Evolutionary conservation across 1,284 basidiomycete genomes (phyloP).

Genomic region (Caloboletus firmus): DNA sequence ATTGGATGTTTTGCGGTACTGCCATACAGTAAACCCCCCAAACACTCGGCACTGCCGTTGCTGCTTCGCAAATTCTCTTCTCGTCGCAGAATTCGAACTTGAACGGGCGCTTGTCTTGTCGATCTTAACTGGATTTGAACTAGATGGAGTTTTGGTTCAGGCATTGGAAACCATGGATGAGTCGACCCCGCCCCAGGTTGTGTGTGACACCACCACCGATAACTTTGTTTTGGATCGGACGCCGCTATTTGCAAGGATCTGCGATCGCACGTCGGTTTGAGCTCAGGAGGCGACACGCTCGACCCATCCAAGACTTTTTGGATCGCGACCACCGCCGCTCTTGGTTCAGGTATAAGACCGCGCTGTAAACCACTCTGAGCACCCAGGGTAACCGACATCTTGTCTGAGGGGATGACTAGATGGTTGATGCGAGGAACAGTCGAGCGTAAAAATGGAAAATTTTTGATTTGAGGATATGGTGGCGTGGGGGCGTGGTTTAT

Average conservation of each 20-base stretch:
- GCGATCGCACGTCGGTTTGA: background rate
- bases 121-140: background rate
- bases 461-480: slow-evolving; percentile 22
- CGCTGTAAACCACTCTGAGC: too few species aligned
- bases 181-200: too few species aligned
- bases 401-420: background rate
- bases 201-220: background rate
- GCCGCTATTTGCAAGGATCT: slow-evolving; percentile 11
- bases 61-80: slow-evolving; percentile 5
- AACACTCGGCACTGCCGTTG: background rate
- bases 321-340: slow-evolving; percentile 15
- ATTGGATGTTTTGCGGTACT: background rate
- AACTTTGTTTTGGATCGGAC: background rate
- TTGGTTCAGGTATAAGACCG: too few species aligned
- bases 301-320: background rate
- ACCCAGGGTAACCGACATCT: too few species aligned
- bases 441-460: background rate
- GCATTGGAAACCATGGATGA: too few species aligned
- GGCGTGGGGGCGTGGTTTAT: slow-evolving; percentile 32
- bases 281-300: slow-evolving; percentile 1
- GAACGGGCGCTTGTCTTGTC: background rate
- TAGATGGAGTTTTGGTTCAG: too few species aligned
- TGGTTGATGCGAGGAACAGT: background rate
- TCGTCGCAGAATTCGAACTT: background rate
- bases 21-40: background rate